Base-by-base conservation (phyloP, 169 alveolate genomes). In the Theileria parva region DNA sequence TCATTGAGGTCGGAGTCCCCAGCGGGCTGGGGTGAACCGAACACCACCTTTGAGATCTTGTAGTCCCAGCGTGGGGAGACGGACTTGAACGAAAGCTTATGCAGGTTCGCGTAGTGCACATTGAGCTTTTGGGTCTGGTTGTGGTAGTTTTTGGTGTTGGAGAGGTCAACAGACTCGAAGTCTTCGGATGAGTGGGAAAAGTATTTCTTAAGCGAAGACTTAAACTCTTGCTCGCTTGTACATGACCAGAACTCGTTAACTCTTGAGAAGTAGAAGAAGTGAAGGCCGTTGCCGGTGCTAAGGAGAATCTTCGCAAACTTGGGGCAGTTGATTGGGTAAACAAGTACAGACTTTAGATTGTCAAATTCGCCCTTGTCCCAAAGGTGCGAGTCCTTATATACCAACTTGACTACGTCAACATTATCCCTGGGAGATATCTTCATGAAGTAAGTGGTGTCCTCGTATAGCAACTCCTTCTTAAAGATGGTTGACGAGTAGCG, bases 351-450 rank as follows among this genome's bases (percentile, higher is more conserved):
- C 7, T 27, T 30, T 6, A 63, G 27, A 3, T 63, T 39, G 28
- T 63, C 71, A 32, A 23, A 17, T 7, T 21, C 50, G 13, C 39
- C 39, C 71, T 63, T 63, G 28, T 63, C 71, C 71, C 71, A 63
- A 8, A 63, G 37, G 21, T 32, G 21, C 71, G 8, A 28, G 5
- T 30, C 21, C 11, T 39, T 39, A 13, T 25, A 23, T 17, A 63
- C 21, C 39, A 63, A 32, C 71, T 63, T 63, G 11, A 63, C 71
- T 13, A 63, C 71, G 17, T 63, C 71, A 63, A 27, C 39, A 27
- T 63, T 63, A 19, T 63, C 71, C 21, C 25, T 32, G 34, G 71
- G 71, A 2, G 32, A 59, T 59, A 59, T 59, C 37, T 59, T 28
- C 67, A 59, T 23, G 67, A 59, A 59, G 37, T 59, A 25, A 25